phyloP scores from a whole-genome alignment of 1,284 basidiomycete genomes.

The Apiotrichum brassicae region DNA sequence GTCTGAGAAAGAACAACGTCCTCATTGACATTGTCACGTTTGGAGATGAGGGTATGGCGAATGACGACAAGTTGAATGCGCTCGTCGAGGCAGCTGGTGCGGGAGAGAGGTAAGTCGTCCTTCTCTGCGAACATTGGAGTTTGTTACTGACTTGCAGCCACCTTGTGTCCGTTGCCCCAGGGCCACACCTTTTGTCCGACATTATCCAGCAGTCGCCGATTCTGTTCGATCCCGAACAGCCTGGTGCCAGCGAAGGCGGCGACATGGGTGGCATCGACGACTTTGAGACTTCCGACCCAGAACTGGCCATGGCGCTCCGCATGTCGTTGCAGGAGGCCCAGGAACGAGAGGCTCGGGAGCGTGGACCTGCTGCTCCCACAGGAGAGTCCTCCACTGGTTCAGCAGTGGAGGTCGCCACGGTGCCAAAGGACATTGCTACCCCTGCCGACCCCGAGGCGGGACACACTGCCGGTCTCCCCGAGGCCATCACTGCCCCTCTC shows the following conservation, averaged over 20 bases:
- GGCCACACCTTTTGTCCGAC: slow-evolving; percentile 75
- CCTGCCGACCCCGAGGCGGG: slow-evolving; percentile 13
- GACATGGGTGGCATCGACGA: slow-evolving; percentile 51
- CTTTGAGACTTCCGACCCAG: slow-evolving; percentile 90
- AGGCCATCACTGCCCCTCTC: slow-evolving; percentile 21
- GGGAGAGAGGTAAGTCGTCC: slow-evolving; percentile 39
- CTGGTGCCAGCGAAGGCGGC: slow-evolving; percentile 51
- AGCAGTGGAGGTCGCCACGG: slow-evolving; percentile 6
- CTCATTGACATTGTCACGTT: slow-evolving; percentile 85
- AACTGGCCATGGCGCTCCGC: slow-evolving; percentile 93
- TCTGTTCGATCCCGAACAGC: slow-evolving; percentile 69
- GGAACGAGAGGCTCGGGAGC: slow-evolving; percentile 48
- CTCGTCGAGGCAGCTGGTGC: slow-evolving; percentile 46
- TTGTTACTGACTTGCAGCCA: slow-evolving; percentile 49
- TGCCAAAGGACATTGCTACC: slow-evolving; percentile 2
- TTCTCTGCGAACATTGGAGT: too few species aligned
- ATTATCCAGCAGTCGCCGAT: slow-evolving; percentile 73
- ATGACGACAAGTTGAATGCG: slow-evolving; percentile 43
- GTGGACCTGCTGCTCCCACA: not conserved
- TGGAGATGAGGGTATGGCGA: slow-evolving; percentile 48
- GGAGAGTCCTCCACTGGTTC: slow-evolving; percentile 14
- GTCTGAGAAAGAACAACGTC: slow-evolving; percentile 99
- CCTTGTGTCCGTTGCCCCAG: slow-evolving; percentile 71
- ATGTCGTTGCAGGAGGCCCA: slow-evolving; percentile 98
- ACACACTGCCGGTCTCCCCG: slow-evolving; percentile 15